These are phyloP conservation scores for Hemileccinum impolitum DNA, from an alignment of 768 basidiomycete species.

Conservation along the genomic window DNA sequence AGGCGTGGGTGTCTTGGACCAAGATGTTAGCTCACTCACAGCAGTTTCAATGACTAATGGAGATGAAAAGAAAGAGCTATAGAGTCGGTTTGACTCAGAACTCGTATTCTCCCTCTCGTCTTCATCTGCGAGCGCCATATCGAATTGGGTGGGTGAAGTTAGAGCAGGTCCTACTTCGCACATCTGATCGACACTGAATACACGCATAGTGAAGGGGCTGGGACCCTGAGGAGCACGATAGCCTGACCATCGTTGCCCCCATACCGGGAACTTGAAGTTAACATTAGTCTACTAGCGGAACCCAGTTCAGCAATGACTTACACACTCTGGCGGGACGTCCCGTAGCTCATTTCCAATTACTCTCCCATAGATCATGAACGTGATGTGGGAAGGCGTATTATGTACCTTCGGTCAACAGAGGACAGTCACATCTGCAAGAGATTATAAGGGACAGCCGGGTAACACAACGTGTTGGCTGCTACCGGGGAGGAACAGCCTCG, in stretches of 20 bases:
- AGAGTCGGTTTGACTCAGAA: slow-evolving; percentile 13
- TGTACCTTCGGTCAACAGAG: slow-evolving; percentile 15
- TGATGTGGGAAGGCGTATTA: slow-evolving; percentile 12
- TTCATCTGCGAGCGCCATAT: slow-evolving; percentile 13
- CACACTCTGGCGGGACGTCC: slow-evolving; percentile 27
- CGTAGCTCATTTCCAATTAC: slow-evolving; percentile 31
- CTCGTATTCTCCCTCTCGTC: slow-evolving; percentile 16
- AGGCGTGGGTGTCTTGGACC: not conserved
- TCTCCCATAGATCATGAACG: slow-evolving; percentile 26
- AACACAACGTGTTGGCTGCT: slow-evolving; percentile 20
- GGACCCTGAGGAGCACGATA: slow-evolving; percentile 24
- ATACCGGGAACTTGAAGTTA: slow-evolving; percentile 26
- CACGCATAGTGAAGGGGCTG: slow-evolving; percentile 23
- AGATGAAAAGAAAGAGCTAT: slow-evolving; percentile 9
- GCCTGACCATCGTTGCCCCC: slow-evolving; percentile 31
- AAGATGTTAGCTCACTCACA: not conserved
- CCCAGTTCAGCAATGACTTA: slow-evolving; percentile 13
- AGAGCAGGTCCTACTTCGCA: slow-evolving; percentile 16
- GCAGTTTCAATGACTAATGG: slow-evolving; percentile 5
- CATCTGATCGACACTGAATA: slow-evolving; percentile 20
- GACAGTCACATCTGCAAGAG: slow-evolving; percentile 13
- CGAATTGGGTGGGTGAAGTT: slow-evolving; percentile 24
- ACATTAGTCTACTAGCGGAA: slow-evolving; percentile 7
- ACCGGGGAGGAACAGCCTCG: slow-evolving; percentile 26
- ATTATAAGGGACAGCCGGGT: slow-evolving; percentile 25